Conservation (phyloP, 2,329 filamentous ascomycete genomes). For the Aspergillus fumigatiaffinis region DNA sequence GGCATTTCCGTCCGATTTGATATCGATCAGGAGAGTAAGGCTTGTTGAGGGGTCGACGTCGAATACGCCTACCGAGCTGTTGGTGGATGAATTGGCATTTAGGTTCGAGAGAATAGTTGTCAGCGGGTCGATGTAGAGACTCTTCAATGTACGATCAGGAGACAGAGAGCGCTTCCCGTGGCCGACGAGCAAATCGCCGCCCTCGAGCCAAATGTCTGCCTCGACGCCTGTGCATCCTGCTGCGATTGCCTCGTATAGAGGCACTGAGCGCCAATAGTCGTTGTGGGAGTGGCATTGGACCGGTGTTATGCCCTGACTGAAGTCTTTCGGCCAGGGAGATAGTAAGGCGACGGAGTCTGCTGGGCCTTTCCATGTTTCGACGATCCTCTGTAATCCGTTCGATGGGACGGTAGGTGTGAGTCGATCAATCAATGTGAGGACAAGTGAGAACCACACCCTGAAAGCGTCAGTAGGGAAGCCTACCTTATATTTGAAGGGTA, state of each 20-base stretch:
- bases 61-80: not conserved
- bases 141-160: not conserved
- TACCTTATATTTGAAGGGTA: no score
- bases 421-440: not conserved
- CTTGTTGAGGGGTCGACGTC: not conserved
- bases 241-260: conserved; percentile 37
- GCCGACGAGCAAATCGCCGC: not conserved
- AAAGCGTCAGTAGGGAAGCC: not conserved
- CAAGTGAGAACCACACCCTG: not conserved
- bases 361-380: not conserved
- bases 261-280: conserved; percentile 41
- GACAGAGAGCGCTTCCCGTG: not conserved
- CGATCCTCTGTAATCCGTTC: not conserved
- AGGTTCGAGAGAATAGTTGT: not conserved
- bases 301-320: conserved; percentile 1
- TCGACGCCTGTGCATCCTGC: conserved; percentile 44
- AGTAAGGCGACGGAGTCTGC: not conserved
- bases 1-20: not conserved
- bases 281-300: conserved; percentile 39
- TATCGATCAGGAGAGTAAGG: not conserved
- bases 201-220: conserved; percentile 42
- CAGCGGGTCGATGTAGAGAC: not conserved
- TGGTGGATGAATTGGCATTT: not conserved
- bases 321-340: not conserved
- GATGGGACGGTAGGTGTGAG: not conserved